phyloP scores from a whole-genome alignment of 2,329 filamentous ascomycete genomes.

The Fusarium verticillioides region DNA sequence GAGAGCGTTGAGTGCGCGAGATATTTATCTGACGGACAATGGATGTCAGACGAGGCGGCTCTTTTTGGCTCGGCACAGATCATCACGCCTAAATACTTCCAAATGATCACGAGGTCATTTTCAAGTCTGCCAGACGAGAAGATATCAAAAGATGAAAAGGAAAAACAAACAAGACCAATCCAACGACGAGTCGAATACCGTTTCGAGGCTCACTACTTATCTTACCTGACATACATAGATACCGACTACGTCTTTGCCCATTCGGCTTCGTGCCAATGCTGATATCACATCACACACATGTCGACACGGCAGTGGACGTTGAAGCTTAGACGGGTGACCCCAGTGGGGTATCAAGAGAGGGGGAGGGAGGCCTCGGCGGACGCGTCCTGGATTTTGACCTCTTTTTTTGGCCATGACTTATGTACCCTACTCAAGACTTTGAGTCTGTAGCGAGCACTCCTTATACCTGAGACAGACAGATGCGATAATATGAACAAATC shows the following conservation, averaged over 20 bases:
- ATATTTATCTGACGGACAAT: slow-evolving; percentile 21
- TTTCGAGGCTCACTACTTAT: neutral
- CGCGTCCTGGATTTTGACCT: slow-evolving; percentile 23
- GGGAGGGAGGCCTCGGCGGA: slow-evolving; percentile 36
- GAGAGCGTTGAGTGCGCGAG: slow-evolving; percentile 30
- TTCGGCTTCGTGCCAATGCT: slow-evolving; percentile 17
- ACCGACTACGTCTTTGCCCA: neutral
- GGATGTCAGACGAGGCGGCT: slow-evolving; percentile 32
- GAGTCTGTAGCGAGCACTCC: neutral
- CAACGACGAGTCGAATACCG: neutral
- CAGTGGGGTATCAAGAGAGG: slow-evolving; percentile 34
- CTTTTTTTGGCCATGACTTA: neutral
- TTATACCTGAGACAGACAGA: neutral
- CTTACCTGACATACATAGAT: neutral
- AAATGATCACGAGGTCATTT: slow-evolving; percentile 4
- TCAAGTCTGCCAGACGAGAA: neutral
- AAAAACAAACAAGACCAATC: neutral
- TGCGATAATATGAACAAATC: neutral
- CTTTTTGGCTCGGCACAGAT: slow-evolving; percentile 29
- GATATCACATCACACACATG: slow-evolving; percentile 36
- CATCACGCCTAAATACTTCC: slow-evolving; percentile 13
- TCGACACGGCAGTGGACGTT: slow-evolving; percentile 38
- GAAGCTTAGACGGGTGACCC: slow-evolving; percentile 37
- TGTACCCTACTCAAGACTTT: neutral
- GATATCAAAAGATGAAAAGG: neutral